phyloP scores from a whole-genome alignment of 805 yeast species.

The Priceomyces melissophilus region DNA sequence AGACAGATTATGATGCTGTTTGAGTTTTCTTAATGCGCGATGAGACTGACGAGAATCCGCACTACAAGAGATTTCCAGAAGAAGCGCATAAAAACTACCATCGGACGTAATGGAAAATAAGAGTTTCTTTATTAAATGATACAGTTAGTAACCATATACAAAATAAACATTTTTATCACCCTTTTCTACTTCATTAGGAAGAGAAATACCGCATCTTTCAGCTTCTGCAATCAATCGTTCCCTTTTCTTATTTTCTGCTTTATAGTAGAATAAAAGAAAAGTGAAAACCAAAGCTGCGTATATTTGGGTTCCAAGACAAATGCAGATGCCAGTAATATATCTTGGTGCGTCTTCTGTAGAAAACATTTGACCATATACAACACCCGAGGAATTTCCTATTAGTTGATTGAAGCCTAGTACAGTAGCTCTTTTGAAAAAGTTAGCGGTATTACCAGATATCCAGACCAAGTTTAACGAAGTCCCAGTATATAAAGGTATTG shows the following conservation, averaged over 20 bases:
- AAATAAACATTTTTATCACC: conserved; percentile 5
- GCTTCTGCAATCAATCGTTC: conserved; percentile 1
- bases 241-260: conserved; percentile 3
- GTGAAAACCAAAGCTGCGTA: conserved; percentile 3
- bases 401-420: conserved; percentile 42
- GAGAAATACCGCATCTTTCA: background rate
- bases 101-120: too few relatives aligned
- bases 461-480: conserved; percentile 41
- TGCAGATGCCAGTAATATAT: conserved; percentile 4
- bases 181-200: background rate
- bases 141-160: conserved; percentile 3
- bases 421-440: conserved; percentile 40
- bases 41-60: too few relatives aligned
- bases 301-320: conserved; percentile 5
- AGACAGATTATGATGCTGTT: background rate
- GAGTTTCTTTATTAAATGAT: background rate
- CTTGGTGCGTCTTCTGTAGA: conserved; percentile 5
- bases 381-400: conserved; percentile 45
- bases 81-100: too few relatives aligned
- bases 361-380: conserved; percentile 11
- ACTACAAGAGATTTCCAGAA: background rate
- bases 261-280: conserved; percentile 5
- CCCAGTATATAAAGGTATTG: conserved; percentile 32
- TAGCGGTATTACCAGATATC: conserved; percentile 42
- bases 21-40: background rate